Percentiles rank a stretch among this genome's conserved stretches.
Evolutionary conservation across 2,329 filamentous ascomycete species (phyloP).

Genomic region (Dendrostoma leiphaemia): DNA sequence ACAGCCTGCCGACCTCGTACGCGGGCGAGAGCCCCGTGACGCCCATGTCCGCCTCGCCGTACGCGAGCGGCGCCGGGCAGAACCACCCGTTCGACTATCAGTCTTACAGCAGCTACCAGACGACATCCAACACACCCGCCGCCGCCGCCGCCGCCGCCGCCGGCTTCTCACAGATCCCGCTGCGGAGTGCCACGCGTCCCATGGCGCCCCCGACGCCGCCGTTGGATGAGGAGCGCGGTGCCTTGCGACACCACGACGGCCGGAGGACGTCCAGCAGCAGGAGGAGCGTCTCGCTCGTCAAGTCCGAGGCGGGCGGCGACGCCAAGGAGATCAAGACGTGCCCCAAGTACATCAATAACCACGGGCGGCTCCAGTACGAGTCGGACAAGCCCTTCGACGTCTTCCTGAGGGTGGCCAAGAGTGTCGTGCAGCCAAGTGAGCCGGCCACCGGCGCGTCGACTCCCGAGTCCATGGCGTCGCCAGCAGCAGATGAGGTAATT

Average conservation of each 20-base stretch:
- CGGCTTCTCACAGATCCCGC: conserved; percentile 26
- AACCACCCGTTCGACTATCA: conserved; percentile 42
- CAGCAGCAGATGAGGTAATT: conserved; percentile 8
- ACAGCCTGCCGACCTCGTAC: conserved; percentile 45
- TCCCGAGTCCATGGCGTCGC: neutral
- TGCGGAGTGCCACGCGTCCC: neutral
- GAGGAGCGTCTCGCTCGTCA: conserved; percentile 31
- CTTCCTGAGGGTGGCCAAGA: conserved; percentile 11
- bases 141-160: too few relatives aligned
- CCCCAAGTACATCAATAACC: conserved; percentile 8
- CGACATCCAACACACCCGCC: too few relatives aligned
- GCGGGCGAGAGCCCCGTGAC: conserved; percentile 41
- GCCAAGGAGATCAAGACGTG: conserved; percentile 15
- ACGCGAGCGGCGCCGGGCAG: conserved; percentile 38
- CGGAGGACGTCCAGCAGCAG: conserved; percentile 30
- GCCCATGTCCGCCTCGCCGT: conserved; percentile 40
- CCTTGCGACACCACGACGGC: conserved; percentile 18
- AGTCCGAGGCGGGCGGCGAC: conserved; percentile 18
- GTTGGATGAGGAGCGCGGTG: conserved; percentile 25
- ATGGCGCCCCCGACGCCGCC: conserved; percentile 25
- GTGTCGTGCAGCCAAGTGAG: neutral
- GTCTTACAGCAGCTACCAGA: conserved; percentile 36
- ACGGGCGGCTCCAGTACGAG: conserved; percentile 12
- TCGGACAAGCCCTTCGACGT: conserved; percentile 9
- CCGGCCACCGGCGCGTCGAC: neutral